phyloP scores from a whole-genome alignment of 2,329 filamentous ascomycete species.

The Ceratocystis diversiconidia region DNA sequence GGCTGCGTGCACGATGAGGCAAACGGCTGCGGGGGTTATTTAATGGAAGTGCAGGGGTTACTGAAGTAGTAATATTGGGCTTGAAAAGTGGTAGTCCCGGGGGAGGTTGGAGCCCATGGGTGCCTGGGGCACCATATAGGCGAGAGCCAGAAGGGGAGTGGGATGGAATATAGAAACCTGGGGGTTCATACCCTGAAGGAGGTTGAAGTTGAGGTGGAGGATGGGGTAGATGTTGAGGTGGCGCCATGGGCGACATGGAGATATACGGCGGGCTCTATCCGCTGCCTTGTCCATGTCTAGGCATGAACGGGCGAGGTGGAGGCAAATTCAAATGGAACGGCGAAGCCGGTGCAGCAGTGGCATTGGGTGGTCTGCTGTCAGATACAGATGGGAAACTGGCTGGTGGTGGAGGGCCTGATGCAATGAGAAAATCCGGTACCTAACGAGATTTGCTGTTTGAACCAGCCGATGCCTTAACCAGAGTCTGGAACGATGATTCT shows the following conservation, averaged over 20 bases:
- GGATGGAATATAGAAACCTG: not conserved
- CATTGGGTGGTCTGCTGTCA: not conserved
- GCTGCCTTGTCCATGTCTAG: constrained; percentile 6
- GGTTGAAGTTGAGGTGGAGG: not conserved
- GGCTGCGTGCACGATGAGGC: not conserved
- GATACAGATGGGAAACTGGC: not conserved
- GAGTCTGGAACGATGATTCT: constrained; percentile 42
- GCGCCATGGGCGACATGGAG: not conserved
- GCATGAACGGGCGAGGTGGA: not conserved
- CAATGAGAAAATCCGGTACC: constrained; percentile 8
- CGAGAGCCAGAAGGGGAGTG: not conserved
- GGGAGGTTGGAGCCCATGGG: not conserved
- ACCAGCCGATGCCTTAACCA: constrained; percentile 34
- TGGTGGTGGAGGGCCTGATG: not conserved
- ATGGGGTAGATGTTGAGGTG: not conserved
- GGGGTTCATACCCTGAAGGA: not conserved
- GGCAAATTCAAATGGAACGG: not conserved
- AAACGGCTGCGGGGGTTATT: not conserved
- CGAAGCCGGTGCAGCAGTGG: not conserved
- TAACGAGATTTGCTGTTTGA: constrained; percentile 20
- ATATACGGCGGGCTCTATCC: constrained; percentile 7
- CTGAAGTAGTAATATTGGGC: not conserved
- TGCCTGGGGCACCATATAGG: not conserved
- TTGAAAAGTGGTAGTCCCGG: not conserved
- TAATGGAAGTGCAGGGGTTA: not conserved